Evolutionary conservation across 2,329 filamentous ascomycete genomes (phyloP), one percentile per base, ranked within the genome.

Genomic region (Aspergillus japonicus): DNA sequence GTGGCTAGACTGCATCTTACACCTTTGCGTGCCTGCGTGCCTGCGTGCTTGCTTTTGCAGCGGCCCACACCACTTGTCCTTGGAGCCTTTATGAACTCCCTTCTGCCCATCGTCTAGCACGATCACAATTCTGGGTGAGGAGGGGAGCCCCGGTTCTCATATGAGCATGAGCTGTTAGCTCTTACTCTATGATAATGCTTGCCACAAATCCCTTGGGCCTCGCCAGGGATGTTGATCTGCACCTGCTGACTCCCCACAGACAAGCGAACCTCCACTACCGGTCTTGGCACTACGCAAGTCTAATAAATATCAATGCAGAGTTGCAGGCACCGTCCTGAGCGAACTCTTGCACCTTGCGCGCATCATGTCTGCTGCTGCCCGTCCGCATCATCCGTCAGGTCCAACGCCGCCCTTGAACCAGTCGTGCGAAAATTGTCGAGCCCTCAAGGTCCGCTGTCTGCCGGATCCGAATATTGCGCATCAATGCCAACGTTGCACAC

Each of bases 251-350:
- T 44, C 39, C 39, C 12, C 16, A 16, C 39, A 44, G 39, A 44
- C 39, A 19, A 44, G 39, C 39, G 39, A 48, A 33, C 52, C 52
- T 54, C 42, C 52, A 48, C 52, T 54, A 12, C 16, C 11, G 39
- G 52, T 44, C 52, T 54, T 54, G 52, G 52, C 52, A 35, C 52
- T 47, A 47, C 52, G 52, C 52, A 54, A 54, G 44, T 47, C 52
- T 54, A 42, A 35, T 54, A 54, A 54, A 54, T 54, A 33, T 48
- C 19, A 14, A 29, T 21, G 11, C 52, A 54, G 26, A 6, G n/a
- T 19, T 19, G 39, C 39, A 44, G 39, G 16, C 39, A 23, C 42
- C 5, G 4, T 35, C 42, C 21, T 23, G 8, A 12, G 33, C 33
- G 35, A 24, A 44, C 16, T 16, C 35, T 23, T 42, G 35, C 8